A percentile compares a stretch with the other conserved stretches of the same genome.
phyloP scores from a whole-genome alignment of 2,329 filamentous ascomycete species.

The Zasmidium angulare region DNA sequence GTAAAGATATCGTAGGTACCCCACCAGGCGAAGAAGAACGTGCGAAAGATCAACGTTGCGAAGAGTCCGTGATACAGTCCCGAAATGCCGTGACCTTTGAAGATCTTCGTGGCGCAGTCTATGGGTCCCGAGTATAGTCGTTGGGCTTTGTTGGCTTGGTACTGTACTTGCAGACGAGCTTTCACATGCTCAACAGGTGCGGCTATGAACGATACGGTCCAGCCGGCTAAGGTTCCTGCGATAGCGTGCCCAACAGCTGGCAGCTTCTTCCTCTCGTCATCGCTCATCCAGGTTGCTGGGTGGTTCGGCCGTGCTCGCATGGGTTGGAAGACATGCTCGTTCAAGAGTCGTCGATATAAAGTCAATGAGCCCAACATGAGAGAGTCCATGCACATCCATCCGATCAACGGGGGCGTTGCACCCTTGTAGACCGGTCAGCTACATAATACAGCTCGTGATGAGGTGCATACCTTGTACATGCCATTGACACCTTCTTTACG shows the following conservation, averaged over 20 bases:
- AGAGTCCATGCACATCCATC: constrained; percentile 98
- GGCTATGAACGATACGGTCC: constrained; percentile 88
- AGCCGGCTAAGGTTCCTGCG: constrained; percentile 82
- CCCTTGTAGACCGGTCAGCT: constrained; percentile 7
- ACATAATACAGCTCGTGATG: too few species aligned
- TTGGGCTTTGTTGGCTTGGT: constrained; percentile 73
- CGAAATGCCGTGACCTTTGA: constrained; percentile 65
- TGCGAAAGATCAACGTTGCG: constrained; percentile 84
- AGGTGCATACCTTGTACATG: constrained; percentile 92
- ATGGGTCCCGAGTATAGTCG: constrained; percentile 83
- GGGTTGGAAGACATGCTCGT: constrained; percentile 74
- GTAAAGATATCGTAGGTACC: constrained; percentile 87
- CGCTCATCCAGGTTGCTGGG: constrained; percentile 25
- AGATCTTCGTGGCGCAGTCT: constrained; percentile 73
- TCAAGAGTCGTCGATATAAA: constrained; percentile 80
- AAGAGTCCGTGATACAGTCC: constrained; percentile 84
- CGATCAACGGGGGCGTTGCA: constrained; percentile 77
- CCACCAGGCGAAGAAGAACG: constrained; percentile 99
- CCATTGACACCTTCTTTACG: constrained; percentile 80
- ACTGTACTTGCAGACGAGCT: constrained; percentile 90
- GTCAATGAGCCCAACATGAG: constrained; percentile 90
- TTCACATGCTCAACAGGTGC: constrained; percentile 95
- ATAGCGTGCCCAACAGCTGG: constrained; percentile 80
- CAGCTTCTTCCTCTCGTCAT: constrained; percentile 51
- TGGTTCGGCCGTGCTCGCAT: constrained; percentile 24